Conservation (phyloP, 2,329 filamentous ascomycete genomes). For the Fusarium sororula region DNA sequence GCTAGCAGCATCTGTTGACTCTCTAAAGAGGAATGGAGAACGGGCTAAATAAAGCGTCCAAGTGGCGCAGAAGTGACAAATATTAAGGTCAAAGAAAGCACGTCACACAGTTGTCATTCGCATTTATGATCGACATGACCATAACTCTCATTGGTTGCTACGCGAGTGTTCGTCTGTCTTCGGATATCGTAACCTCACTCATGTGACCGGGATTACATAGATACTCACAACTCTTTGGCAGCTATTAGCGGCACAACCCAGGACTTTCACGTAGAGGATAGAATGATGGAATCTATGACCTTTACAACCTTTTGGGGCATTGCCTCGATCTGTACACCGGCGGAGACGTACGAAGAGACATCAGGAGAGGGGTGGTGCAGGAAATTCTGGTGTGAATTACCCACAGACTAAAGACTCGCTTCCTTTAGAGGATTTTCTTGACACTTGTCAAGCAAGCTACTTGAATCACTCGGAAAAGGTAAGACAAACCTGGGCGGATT, state of each 20-base stretch:
- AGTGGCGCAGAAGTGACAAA: neutral
- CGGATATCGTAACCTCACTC: neutral
- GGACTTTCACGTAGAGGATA: neutral
- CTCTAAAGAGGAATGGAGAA: neutral
- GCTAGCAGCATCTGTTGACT: neutral
- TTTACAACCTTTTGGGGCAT: neutral
- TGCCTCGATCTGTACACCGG: neutral
- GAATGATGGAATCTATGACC: neutral
- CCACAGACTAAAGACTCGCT: neutral
- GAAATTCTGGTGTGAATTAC: neutral
- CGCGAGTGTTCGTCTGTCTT: neutral
- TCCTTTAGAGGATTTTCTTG: neutral
- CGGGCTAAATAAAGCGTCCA: neutral
- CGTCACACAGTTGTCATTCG: conserved; percentile 1
- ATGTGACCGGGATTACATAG: neutral
- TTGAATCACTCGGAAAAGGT: neutral
- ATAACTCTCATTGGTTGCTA: neutral
- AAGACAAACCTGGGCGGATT: neutral
- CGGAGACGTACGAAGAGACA: neutral
- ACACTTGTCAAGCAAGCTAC: neutral
- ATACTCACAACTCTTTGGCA: neutral
- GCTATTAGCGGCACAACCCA: neutral
- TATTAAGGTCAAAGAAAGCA: neutral
- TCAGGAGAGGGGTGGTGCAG: conserved; percentile 5
- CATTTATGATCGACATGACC: neutral